Evolutionary conservation across 257 asterid genomes (phyloP), one percentile per base, ranked within the genome.

Genomic region (Penstemon newberryi): DNA sequence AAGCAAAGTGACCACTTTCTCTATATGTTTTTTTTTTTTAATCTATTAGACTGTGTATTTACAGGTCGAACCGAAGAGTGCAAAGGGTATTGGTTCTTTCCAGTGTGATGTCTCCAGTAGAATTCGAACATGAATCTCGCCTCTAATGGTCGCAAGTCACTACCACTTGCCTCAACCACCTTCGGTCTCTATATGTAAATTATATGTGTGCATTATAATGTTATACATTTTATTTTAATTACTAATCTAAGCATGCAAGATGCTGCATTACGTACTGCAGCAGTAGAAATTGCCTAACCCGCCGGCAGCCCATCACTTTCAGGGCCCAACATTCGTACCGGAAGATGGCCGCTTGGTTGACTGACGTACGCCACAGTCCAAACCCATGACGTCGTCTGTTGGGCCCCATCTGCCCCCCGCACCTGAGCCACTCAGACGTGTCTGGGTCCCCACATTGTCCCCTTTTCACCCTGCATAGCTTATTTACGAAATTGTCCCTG

Each of bases 281-380:
- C 81, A 75, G 70, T 70, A 45, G 79, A 51, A 69, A 19, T 60
- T 83, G 88, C 83, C 89, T 63, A 67, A 69, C 63, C 66, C 81
- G 86, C 86, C 82, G 85, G 87, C 94, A 67, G 76, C 67, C 86
- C 71, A 75, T 89, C 96, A 78, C 80, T 72, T 81, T 89, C 95
- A 62, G 50, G 70, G 85, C 56, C 96, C 91, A 77, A 88, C 97
- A 84, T 40, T 42, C 70, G 67, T 52, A 79, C 90, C 89, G 86
- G 94, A 84, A 82, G 74, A 67, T 77, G 71, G 92, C 87, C 81
- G 84, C 69, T 77, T 78, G 83, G 83, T 84, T 78, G 81, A 76
- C 77, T 69, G 81, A 80, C 86, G 80, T 72, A 12, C 81, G 60
- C 79, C 73, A 65, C 60, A 54, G 4, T 19, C 40, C 33, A 36